phyloP scores from a whole-genome alignment of 1,139 yeast genomes.

The Kodamaea fungicola region DNA sequence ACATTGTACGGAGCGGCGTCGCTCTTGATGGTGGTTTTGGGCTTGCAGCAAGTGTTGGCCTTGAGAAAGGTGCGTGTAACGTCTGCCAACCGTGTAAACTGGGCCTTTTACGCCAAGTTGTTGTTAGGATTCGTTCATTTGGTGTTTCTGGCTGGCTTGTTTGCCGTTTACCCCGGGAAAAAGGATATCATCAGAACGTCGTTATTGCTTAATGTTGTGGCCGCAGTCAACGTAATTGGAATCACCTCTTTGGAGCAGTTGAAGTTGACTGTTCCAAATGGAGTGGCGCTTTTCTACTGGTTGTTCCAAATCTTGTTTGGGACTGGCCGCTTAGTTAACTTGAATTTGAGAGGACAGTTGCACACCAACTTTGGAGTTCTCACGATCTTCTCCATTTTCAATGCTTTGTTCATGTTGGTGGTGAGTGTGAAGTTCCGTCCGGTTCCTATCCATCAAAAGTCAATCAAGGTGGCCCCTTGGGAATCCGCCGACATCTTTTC shows the following conservation, averaged over 20 bases:
- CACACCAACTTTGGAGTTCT: constrained; percentile 38
- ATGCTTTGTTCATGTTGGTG: constrained; percentile 48
- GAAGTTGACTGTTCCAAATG: constrained; percentile 62
- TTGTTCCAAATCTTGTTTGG: constrained; percentile 48
- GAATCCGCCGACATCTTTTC: constrained; percentile 84
- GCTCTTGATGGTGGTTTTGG: constrained; percentile 51
- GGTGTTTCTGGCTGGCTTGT: constrained; percentile 25
- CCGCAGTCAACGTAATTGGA: constrained; percentile 48
- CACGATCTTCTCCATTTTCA: constrained; percentile 45
- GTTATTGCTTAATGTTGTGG: constrained; percentile 33
- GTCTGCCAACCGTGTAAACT: constrained; percentile 34
- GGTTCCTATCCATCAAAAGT: constrained; percentile 23
- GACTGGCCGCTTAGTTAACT: constrained; percentile 38
- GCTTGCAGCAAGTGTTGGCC: constrained; percentile 41
- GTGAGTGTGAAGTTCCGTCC: constrained; percentile 52
- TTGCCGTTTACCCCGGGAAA: constrained; percentile 21
- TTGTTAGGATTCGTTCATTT: constrained; percentile 41
- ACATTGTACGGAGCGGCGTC: constrained; percentile 51
- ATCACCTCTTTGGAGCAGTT: constrained; percentile 65
- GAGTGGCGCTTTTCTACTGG: constrained; percentile 77
- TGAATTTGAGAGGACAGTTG: constrained; percentile 44
- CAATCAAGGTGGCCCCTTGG: constrained; percentile 46
- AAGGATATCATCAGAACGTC: constrained; percentile 45
- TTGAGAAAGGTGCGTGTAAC: constrained; percentile 31
- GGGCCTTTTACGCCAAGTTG: constrained; percentile 44